Evolutionary conservation across 2,329 filamentous ascomycete species (phyloP).

Genomic region (Dactylellina haptotyla): DNA sequence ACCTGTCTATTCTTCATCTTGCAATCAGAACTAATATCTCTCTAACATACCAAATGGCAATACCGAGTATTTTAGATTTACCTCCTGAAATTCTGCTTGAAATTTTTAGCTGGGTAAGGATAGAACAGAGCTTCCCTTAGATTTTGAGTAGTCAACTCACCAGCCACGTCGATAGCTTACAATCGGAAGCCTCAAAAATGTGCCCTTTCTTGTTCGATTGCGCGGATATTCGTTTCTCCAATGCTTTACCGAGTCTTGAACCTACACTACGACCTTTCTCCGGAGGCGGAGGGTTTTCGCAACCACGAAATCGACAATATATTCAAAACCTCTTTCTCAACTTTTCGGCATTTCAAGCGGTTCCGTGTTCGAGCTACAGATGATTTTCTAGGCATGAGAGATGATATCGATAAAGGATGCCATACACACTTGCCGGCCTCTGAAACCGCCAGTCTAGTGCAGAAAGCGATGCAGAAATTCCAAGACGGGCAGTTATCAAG

Average conservation of each 20-base stretch:
- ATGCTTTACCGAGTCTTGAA: conserved; percentile 8
- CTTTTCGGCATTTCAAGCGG: background rate
- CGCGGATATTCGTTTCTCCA: conserved; percentile 1
- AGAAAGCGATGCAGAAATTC: conserved; percentile 6
- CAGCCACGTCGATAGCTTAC: conserved; percentile 9
- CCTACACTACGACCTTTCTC: conserved; percentile 7
- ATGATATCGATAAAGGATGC: background rate
- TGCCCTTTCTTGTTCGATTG: conserved; percentile 20
- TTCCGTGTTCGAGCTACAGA: background rate
- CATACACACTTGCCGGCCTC: background rate
- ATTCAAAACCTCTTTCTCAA: background rate
- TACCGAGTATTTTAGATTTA: background rate
- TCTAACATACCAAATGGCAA: too few species aligned
- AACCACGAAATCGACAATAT: conserved; percentile 2
- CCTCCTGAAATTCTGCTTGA: conserved; percentile 11
- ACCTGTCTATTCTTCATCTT: too few species aligned
- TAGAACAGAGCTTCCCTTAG: background rate
- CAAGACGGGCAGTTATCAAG: conserved; percentile 20
- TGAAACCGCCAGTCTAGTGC: background rate
- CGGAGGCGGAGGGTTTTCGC: background rate
- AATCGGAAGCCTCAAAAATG: conserved; percentile 5
- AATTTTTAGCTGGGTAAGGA: conserved; percentile 3
- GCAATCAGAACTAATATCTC: too few species aligned
- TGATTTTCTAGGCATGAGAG: background rate
- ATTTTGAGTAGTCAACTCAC: background rate